A percentile compares a stretch with the other conserved stretches of the same genome.
Conservation (phyloP, 2,329 filamentous ascomycete genomes). For the Davidsoniella eucalypti region DNA sequence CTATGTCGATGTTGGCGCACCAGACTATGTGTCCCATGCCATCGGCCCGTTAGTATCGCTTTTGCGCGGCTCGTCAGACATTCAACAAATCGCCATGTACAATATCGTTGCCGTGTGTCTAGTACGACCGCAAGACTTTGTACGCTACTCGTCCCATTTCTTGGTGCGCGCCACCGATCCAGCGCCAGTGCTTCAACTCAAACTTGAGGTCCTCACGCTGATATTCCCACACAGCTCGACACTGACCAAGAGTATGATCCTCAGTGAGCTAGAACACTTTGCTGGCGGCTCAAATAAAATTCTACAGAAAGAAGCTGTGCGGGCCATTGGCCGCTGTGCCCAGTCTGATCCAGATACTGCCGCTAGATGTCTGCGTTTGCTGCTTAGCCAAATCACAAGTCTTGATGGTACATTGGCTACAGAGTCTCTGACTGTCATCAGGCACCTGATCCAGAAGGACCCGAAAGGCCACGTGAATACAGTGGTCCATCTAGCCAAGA, state of each 20-base stretch:
- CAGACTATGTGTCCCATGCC: slow-evolving; percentile 55
- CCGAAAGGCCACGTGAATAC: slow-evolving; percentile 67
- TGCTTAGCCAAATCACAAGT: slow-evolving; percentile 77
- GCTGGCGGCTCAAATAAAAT: slow-evolving; percentile 51
- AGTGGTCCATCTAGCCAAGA: slow-evolving; percentile 75
- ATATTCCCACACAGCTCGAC: slow-evolving; percentile 70
- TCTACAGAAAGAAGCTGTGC: slow-evolving; percentile 74
- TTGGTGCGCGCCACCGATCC: slow-evolving; percentile 67
- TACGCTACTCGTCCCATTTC: slow-evolving; percentile 78
- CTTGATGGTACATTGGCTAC: slow-evolving; percentile 77
- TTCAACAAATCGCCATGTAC: slow-evolving; percentile 77
- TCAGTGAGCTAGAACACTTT: slow-evolving; percentile 91
- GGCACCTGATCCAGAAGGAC: slow-evolving; percentile 87
- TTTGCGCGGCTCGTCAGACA: slow-evolving; percentile 68
- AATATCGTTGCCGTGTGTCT: slow-evolving; percentile 92
- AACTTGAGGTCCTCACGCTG: slow-evolving; percentile 78
- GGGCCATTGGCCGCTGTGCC: slow-evolving; percentile 85
- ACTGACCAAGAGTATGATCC: slow-evolving; percentile 67
- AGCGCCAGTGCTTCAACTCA: slow-evolving; percentile 72
- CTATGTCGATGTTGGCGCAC: slow-evolving; percentile 70
- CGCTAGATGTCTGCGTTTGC: slow-evolving; percentile 61
- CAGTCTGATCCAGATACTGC: slow-evolving; percentile 58
- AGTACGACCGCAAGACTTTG: slow-evolving; percentile 59
- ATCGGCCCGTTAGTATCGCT: slow-evolving; percentile 78
- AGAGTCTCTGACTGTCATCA: slow-evolving; percentile 85